phyloP scores from a whole-genome alignment of 768 basidiomycete species.

The Macrolepiota dolichaula region DNA sequence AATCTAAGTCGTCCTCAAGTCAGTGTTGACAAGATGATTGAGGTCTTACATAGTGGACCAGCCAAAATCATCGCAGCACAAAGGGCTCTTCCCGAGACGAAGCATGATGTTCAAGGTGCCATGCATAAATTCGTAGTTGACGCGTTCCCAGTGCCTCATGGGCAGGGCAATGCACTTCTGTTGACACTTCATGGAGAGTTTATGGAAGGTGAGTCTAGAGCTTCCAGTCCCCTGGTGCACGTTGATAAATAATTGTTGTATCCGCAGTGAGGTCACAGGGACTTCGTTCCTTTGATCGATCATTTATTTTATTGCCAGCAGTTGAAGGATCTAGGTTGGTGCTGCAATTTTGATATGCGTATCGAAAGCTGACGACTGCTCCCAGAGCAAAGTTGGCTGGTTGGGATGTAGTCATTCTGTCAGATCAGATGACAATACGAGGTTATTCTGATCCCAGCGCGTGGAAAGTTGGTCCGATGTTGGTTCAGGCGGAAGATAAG shows the following conservation, averaged over 20 bases:
- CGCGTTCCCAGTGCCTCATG: constrained; percentile 71
- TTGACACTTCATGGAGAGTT: constrained; percentile 88
- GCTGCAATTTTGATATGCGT: constrained; percentile 11
- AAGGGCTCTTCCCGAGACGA: constrained; percentile 65
- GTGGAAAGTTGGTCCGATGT: constrained; percentile 73
- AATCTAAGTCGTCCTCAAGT: constrained; percentile 70
- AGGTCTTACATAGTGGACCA: constrained; percentile 69
- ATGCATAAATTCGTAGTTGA: constrained; percentile 73
- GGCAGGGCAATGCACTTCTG: constrained; percentile 59
- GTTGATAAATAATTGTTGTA: constrained; percentile 6
- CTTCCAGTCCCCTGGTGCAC: background rate
- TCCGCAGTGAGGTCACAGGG: constrained; percentile 49
- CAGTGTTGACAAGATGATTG: constrained; percentile 57
- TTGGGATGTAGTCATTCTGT: constrained; percentile 89
- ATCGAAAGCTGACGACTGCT: constrained; percentile 9
- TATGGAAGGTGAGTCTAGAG: constrained; percentile 59
- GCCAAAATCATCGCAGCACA: constrained; percentile 62
- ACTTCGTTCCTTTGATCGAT: constrained; percentile 88
- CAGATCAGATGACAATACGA: constrained; percentile 83
- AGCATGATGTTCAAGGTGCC: constrained; percentile 60
- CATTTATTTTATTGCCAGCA: constrained; percentile 83
- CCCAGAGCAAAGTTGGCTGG: constrained; percentile 71
- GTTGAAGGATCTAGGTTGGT: constrained; percentile 81
- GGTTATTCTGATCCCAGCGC: constrained; percentile 80
- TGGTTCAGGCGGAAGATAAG: constrained; percentile 53